These are phyloP conservation scores for Cylindricascospora bacillispora DNA, from an alignment of 1,139 yeast genomes.

Conservation along the genomic window DNA sequence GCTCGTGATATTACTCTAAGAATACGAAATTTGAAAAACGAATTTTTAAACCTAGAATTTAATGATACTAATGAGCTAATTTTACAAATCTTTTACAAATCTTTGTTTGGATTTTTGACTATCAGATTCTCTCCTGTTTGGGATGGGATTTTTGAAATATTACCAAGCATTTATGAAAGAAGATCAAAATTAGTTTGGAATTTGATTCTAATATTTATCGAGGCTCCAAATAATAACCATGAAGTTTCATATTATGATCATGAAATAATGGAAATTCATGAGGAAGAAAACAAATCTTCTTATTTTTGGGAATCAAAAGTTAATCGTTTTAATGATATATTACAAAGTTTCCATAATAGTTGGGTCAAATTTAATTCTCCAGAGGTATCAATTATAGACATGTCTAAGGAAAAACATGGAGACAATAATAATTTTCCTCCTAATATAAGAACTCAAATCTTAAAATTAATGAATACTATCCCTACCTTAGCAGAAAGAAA, in stretches of 20 bases:
- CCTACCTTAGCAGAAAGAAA: slow-evolving; percentile 60
- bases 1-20: slow-evolving; percentile 68
- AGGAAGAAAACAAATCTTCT: slow-evolving; percentile 2
- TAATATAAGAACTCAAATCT: slow-evolving; percentile 21
- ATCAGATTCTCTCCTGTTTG: slow-evolving; percentile 77
- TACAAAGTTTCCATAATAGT: slow-evolving; percentile 17
- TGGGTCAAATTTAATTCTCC: slow-evolving; percentile 21
- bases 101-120: slow-evolving; percentile 60
- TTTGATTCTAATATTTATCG: slow-evolving; percentile 31
- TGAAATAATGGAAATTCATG: slow-evolving; percentile 7
- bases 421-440: slow-evolving; percentile 21
- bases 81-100: slow-evolving; percentile 38
- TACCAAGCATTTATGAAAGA: slow-evolving; percentile 36
- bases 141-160: slow-evolving; percentile 56
- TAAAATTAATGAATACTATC: slow-evolving; percentile 34
- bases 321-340: slow-evolving; percentile 27
- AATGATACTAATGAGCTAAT: slow-evolving; percentile 19
- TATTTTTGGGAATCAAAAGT: slow-evolving; percentile 25
- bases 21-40: slow-evolving; percentile 46
- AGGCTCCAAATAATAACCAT: slow-evolving; percentile 11
- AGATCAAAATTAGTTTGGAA: slow-evolving; percentile 47
- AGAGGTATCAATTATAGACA: slow-evolving; percentile 29
- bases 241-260: slow-evolving; percentile 13
- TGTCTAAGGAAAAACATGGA: slow-evolving; percentile 28
- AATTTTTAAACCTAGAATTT: slow-evolving; percentile 32